A percentile compares a stretch with the other conserved stretches of the same genome.
These are phyloP conservation scores for Fusarium liriodendri DNA, from an alignment of 2,329 filamentous ascomycete genomes.

Conservation along the genomic window DNA sequence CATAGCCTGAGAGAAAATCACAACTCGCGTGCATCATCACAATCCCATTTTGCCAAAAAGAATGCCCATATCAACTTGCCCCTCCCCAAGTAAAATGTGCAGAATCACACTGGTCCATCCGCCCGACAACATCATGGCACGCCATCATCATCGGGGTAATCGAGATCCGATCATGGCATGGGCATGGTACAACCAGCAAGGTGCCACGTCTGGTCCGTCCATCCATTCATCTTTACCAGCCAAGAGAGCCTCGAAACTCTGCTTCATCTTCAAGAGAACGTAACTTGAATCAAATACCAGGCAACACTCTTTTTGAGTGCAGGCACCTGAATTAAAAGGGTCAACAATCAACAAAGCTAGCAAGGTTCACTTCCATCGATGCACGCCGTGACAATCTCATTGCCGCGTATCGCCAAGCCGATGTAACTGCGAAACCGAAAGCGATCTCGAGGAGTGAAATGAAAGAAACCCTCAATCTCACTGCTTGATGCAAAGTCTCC, in stretches of 20 bases:
- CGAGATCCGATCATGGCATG: slow-evolving; percentile 35
- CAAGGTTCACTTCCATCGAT: not conserved
- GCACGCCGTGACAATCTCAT: slow-evolving; percentile 12
- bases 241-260: slow-evolving; percentile 7
- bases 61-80: not conserved
- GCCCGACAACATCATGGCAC: not conserved
- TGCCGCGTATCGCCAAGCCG: slow-evolving; percentile 9
- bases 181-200: slow-evolving; percentile 3
- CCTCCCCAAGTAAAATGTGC: not conserved
- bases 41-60: not conserved
- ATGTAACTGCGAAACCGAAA: slow-evolving; percentile 23
- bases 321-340: not conserved
- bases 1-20: not conserved
- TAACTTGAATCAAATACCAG: not conserved
- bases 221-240: not conserved
- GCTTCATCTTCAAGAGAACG: not conserved
- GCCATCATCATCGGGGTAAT: slow-evolving; percentile 28
- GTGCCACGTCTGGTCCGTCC: not conserved
- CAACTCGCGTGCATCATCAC: not conserved
- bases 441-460: slow-evolving; percentile 21
- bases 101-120: not conserved
- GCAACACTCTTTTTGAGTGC: not conserved
- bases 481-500: slow-evolving; percentile 8
- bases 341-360: not conserved
- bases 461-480: slow-evolving; percentile 31